phyloP scores from a whole-genome alignment of 192 early-diverging fungal species.

The Rhizoclosmatium sp. region DNA sequence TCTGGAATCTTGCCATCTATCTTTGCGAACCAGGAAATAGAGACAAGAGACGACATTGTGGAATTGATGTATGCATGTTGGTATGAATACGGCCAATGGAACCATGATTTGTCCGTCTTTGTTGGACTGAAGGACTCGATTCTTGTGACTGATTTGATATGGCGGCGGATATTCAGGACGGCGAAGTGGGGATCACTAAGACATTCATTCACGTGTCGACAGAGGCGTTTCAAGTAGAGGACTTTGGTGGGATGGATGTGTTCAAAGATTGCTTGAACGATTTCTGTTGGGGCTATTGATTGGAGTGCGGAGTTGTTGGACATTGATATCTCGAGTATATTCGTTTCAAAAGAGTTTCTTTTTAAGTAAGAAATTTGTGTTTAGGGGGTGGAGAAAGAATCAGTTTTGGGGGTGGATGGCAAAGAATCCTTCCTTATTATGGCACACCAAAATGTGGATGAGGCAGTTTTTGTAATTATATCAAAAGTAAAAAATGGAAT shows the following conservation, averaged over 20 bases:
- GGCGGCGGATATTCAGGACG: background rate
- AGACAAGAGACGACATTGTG: background rate
- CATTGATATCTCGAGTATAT: no score
- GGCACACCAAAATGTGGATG: no score
- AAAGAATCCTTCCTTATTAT: no score
- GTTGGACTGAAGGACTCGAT: background rate
- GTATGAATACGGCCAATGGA: background rate
- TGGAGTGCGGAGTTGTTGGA: no score
- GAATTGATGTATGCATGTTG: background rate
- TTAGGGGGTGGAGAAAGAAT: no score
- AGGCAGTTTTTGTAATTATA: no score
- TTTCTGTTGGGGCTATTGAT: background rate
- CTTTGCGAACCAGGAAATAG: slow-evolving; percentile 5
- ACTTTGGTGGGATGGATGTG: background rate
- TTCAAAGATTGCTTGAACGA: background rate
- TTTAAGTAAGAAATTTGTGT: no score
- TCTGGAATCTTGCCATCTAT: background rate
- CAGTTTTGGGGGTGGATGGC: no score
- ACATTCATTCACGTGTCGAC: background rate
- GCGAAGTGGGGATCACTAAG: background rate
- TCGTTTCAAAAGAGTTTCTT: no score
- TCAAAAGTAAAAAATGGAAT: no score
- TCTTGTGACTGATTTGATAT: background rate
- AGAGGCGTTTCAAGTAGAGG: background rate
- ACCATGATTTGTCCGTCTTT: background rate